Conservation (phyloP, 306 rosid genomes). For the Mucuna pruriens region DNA sequence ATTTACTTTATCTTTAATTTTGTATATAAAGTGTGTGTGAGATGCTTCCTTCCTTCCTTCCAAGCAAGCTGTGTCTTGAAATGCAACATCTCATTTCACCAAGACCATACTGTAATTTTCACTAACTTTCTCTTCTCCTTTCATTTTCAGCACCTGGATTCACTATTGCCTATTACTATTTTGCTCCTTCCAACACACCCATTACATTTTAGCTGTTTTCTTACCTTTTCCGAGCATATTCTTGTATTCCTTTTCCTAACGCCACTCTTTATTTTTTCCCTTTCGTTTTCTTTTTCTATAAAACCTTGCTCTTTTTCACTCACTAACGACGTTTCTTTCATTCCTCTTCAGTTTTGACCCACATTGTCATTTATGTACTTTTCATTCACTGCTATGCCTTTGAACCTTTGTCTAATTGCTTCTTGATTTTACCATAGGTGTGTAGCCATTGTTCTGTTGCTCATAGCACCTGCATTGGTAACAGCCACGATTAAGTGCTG, state of each 20-base stretch:
- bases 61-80: background rate
- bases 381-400: background rate
- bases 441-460: background rate
- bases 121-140: slow-evolving; percentile 8
- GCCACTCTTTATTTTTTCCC: background rate
- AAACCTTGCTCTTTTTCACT: slow-evolving; percentile 33
- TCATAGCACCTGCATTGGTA: slow-evolving; percentile 17
- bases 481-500: slow-evolving; percentile 23
- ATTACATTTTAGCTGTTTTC: background rate
- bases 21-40: too few species aligned
- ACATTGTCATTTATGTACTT: slow-evolving; percentile 21
- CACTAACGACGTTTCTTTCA: slow-evolving; percentile 21
- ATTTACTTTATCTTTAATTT: too few species aligned
- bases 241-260: background rate
- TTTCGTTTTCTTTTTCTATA: background rate
- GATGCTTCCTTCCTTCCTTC: too few species aligned
- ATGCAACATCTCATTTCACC: slow-evolving; percentile 26
- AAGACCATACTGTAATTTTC: background rate
- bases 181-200: slow-evolving; percentile 24
- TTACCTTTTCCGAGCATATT: slow-evolving; percentile 2
- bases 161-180: too few species aligned
- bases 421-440: slow-evolving; percentile 11
- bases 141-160: background rate
- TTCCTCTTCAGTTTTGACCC: slow-evolving; percentile 43
- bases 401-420: slow-evolving; percentile 1